phyloP scores from a whole-genome alignment of 1,284 basidiomycete species.

The Sporisorium graminicola region DNA sequence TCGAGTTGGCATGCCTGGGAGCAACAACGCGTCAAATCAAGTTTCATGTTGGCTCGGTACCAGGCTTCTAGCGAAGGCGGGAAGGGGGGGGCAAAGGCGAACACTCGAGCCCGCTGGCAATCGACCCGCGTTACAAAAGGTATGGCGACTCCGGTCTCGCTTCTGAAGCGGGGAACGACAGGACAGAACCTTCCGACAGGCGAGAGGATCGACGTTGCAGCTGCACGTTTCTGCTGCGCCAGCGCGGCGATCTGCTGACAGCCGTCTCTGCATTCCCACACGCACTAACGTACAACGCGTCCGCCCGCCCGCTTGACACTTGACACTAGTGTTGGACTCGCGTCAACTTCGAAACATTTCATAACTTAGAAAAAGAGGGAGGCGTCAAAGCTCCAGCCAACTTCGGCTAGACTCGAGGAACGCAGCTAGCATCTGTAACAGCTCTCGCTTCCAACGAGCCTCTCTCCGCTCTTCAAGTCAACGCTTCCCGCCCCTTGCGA shows the following conservation, averaged over 20 bases:
- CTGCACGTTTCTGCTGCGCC: too few species aligned
- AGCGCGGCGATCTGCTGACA: background rate
- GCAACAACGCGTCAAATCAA: background rate
- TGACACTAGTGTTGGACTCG: too few species aligned
- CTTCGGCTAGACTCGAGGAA: background rate
- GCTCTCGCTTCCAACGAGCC: too few species aligned
- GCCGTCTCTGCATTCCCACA: background rate
- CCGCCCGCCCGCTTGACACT: too few species aligned
- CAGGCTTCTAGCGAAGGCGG: too few species aligned
- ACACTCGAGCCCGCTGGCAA: background rate
- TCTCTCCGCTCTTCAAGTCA: too few species aligned
- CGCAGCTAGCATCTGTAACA: background rate
- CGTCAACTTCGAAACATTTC: too few species aligned
- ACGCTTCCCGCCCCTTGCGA: too few species aligned
- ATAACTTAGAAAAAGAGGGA: too few species aligned
- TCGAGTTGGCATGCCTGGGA: background rate
- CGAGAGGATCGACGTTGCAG: background rate
- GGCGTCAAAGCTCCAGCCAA: too few species aligned
- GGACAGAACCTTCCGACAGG: background rate
- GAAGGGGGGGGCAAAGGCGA: background rate
- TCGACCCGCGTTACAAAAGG: background rate
- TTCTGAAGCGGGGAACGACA: background rate
- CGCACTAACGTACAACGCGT: too few species aligned
- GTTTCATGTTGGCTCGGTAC: background rate
- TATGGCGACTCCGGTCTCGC: background rate